These are phyloP conservation scores for Phytophthora brassicae DNA, from an alignment of 352 stramenopile species.

Conservation along the genomic window DNA sequence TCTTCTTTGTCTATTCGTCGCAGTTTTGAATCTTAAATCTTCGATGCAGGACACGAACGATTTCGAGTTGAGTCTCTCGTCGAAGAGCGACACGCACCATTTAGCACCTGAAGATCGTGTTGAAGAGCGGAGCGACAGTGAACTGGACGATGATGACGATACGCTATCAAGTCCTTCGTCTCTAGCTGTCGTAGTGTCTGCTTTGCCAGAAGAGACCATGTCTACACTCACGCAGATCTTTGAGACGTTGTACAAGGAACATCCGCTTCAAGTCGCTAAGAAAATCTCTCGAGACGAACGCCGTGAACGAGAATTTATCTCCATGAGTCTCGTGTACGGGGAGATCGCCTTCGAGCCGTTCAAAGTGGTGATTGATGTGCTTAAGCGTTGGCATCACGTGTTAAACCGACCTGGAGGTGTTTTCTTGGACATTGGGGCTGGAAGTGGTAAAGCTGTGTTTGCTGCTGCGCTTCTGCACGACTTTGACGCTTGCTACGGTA, in stretches of 20 bases:
- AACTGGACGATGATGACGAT: conserved; percentile 13
- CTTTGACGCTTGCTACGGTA: conserved; percentile 83
- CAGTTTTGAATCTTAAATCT: conserved; percentile 7
- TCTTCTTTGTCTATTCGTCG: too few species aligned
- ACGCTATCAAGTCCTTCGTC: conserved; percentile 15
- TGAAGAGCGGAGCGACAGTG: conserved; percentile 17
- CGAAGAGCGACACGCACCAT: conserved; percentile 6
- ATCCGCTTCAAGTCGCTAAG: conserved; percentile 39
- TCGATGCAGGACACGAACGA: conserved; percentile 3
- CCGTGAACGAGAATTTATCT: conserved; percentile 58
- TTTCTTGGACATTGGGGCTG: conserved; percentile 89
- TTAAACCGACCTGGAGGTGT: conserved; percentile 64
- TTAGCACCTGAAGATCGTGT: conserved; percentile 3
- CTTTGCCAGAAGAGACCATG: conserved; percentile 30
- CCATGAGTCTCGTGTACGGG: conserved; percentile 85
- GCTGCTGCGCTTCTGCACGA: conserved; percentile 80
- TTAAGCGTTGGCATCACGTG: conserved; percentile 64
- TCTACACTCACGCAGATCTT: conserved; percentile 39
- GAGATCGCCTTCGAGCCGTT: conserved; percentile 89
- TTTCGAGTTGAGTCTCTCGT: neutral
- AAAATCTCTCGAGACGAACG: conserved; percentile 40
- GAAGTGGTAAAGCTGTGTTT: conserved; percentile 88
- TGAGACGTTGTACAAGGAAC: conserved; percentile 44
- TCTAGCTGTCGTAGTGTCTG: conserved; percentile 26
- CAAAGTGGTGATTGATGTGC: conserved; percentile 53